Percentiles rank a stretch among this genome's conserved stretches.
Conservation (phyloP, 1,284 basidiomycete species). For the Microbotryomycetes sp. region DNA sequence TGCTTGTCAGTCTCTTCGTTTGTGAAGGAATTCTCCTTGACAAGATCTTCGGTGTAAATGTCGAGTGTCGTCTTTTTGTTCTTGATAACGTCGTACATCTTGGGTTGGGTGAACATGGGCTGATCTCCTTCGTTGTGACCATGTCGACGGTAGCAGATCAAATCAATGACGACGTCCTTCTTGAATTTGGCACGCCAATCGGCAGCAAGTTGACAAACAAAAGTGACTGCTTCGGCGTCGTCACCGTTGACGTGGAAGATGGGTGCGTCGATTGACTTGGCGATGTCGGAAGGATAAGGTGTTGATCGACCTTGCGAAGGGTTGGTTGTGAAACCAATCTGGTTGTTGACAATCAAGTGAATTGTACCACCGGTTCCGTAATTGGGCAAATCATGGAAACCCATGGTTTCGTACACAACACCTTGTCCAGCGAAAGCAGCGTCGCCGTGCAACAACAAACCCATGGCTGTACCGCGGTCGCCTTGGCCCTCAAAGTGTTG, state of each 20-base stretch:
- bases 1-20: slow-evolving; percentile 97
- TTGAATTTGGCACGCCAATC: slow-evolving; percentile 98
- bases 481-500: slow-evolving; percentile 86
- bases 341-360: slow-evolving; percentile 99
- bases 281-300: slow-evolving; percentile 97
- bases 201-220: slow-evolving; percentile 94
- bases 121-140: slow-evolving; percentile 99
- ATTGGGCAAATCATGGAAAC: slow-evolving; percentile 88
- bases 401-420: slow-evolving; percentile 99
- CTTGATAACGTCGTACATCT: slow-evolving; percentile 97
- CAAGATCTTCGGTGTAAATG: slow-evolving; percentile 84
- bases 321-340: slow-evolving; percentile 99
- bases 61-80: slow-evolving; percentile 88
- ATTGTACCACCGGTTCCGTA: slow-evolving; percentile 98
- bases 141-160: slow-evolving; percentile 97
- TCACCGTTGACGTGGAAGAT: slow-evolving; percentile 99
- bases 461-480: slow-evolving; percentile 76
- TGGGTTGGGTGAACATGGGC: slow-evolving; percentile 95
- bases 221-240: slow-evolving; percentile 96
- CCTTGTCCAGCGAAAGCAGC: slow-evolving; percentile 99
- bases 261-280: slow-evolving; percentile 95
- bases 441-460: slow-evolving; percentile 92
- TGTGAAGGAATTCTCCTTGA: slow-evolving; percentile 88
- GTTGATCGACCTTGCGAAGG: slow-evolving; percentile 96
- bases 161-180: slow-evolving; percentile 97